Conservation (phyloP, 164 flowering plant genomes). For the Warburgia ugandensis region DNA sequence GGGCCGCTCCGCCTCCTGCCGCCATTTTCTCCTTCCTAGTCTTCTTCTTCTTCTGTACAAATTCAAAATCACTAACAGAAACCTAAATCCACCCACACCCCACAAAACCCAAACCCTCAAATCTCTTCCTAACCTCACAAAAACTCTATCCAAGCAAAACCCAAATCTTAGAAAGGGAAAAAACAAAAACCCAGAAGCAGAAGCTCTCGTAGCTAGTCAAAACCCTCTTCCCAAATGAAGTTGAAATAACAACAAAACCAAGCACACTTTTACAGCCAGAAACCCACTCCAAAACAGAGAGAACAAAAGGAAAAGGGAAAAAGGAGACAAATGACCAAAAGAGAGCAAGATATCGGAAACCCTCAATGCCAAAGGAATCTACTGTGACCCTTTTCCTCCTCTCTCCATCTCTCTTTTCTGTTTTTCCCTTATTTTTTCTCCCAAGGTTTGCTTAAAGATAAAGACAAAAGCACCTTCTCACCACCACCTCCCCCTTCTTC, state of each 20-base stretch:
- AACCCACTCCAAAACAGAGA: too few relatives aligned
- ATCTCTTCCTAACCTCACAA: too few relatives aligned
- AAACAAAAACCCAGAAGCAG: too few relatives aligned
- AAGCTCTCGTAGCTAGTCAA: too few relatives aligned
- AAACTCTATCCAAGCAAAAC: too few relatives aligned
- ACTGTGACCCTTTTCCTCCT: too few relatives aligned
- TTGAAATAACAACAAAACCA: too few relatives aligned
- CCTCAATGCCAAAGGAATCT: conserved; percentile 2
- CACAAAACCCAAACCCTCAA: too few relatives aligned
- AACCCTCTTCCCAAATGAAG: too few relatives aligned
- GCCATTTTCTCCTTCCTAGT: conserved; percentile 10
- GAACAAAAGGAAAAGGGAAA: background rate
- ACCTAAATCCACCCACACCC: background rate
- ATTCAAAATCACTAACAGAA: background rate
- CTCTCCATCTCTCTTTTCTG: background rate
- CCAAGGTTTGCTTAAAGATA: background rate
- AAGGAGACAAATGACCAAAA: background rate
- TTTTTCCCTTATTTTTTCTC: background rate
- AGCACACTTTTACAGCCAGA: too few relatives aligned
- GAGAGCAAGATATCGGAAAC: background rate
- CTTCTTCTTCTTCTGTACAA: conserved; percentile 6
- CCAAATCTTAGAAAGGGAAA: too few relatives aligned
- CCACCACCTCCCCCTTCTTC: background rate
- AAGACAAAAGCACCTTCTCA: background rate
- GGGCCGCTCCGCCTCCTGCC: conserved; percentile 47